Evolutionary conservation across 495 filamentous ascomycete species (phyloP).

Genomic region (Aspergillus biplanus): DNA sequence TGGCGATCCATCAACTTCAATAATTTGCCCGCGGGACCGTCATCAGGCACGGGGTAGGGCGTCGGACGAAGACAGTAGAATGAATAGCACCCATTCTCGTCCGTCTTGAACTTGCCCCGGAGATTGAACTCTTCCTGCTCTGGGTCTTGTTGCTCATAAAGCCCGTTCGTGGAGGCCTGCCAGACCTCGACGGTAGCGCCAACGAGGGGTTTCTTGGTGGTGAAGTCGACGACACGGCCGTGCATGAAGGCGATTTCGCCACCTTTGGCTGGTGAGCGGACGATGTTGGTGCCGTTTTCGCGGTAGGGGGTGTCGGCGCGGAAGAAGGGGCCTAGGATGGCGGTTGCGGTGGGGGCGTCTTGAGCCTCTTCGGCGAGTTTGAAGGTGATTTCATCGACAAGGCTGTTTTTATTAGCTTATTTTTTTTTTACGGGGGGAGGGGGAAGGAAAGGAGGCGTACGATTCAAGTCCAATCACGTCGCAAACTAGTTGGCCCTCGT

Average conservation of each 20-base stretch:
- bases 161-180: conserved; percentile 75
- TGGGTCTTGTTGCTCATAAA: conserved; percentile 80
- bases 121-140: conserved; percentile 75
- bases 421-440: conserved; percentile 1
- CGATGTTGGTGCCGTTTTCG: conserved; percentile 67
- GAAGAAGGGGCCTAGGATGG: conserved; percentile 81
- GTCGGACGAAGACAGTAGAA: conserved; percentile 72
- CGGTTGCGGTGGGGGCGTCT: conserved; percentile 65
- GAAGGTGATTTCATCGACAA: conserved; percentile 79
- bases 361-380: conserved; percentile 56
- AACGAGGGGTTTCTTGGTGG: conserved; percentile 60
- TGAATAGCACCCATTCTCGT: conserved; percentile 63
- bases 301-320: conserved; percentile 66
- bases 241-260: conserved; percentile 64
- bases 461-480: conserved; percentile 76
- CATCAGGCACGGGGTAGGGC: conserved; percentile 70
- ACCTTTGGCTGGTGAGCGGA: conserved; percentile 51
- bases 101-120: conserved; percentile 71
- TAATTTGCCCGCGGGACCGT: conserved; percentile 58
- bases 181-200: conserved; percentile 73
- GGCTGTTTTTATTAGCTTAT: conserved; percentile 29
- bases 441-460: conserved; percentile 39
- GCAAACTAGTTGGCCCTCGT: conserved; percentile 72
- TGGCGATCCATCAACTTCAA: conserved; percentile 66
- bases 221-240: conserved; percentile 61